phyloP scores from a whole-genome alignment of 202 grass and related monocot species.

The Schoenoplectus triqueter region DNA sequence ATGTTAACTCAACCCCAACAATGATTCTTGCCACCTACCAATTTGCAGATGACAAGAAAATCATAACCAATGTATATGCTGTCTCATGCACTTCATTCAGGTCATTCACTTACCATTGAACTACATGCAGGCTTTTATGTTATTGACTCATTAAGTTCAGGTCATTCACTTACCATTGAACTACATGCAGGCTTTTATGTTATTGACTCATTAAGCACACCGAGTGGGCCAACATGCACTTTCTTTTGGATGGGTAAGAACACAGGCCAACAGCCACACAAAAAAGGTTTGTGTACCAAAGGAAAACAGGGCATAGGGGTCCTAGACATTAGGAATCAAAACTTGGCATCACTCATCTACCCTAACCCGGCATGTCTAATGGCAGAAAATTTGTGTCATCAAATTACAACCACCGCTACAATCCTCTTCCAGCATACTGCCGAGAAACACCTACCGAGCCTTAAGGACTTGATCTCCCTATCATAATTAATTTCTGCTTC shows the following conservation, averaged over 20 bases:
- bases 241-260: background rate
- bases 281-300: background rate
- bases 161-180: no score
- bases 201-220: no score
- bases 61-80: background rate
- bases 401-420: background rate
- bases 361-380: background rate
- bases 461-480: background rate
- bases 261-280: background rate
- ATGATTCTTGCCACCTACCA: background rate
- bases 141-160: no score
- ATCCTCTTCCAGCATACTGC: background rate
- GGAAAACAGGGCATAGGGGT: background rate
- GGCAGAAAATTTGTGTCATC: background rate
- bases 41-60: background rate
- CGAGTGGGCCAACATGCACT: background rate
- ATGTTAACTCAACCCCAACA: background rate
- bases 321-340: background rate
- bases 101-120: background rate
- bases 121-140: background rate
- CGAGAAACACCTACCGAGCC: background rate
- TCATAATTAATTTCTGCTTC: background rate
- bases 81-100: no score
- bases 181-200: background rate
- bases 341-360: background rate